Percentiles rank a stretch among this genome's conserved stretches.
Conservation (phyloP, 139 green algal species). For the Microglena sp. region DNA sequence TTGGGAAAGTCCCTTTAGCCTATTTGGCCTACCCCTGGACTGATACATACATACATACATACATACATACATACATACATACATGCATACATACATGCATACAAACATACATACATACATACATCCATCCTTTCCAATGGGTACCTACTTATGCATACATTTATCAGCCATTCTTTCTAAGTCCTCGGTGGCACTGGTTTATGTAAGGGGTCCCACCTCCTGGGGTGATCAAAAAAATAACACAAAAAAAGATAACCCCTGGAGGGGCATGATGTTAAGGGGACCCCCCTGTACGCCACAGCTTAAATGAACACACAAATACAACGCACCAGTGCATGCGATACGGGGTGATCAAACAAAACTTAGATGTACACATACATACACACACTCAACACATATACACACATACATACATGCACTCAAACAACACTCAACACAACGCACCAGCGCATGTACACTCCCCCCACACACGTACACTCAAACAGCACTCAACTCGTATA, state of each 20-base stretch:
- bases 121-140: neutral
- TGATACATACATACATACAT: neutral
- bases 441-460: slow-evolving; percentile 44
- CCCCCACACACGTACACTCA: neutral
- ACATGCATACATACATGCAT: neutral
- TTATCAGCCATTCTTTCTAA: neutral
- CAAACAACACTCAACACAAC: neutral
- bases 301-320: neutral
- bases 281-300: neutral
- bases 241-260: no score
- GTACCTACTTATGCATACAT: neutral
- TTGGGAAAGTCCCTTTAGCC: no score
- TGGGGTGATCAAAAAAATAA: neutral
- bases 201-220: neutral
- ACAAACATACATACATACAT: neutral
- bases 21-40: no score
- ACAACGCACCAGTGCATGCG: no score
- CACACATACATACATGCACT: neutral
- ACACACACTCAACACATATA: neutral
- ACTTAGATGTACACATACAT: neutral
- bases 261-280: neutral
- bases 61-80: neutral
- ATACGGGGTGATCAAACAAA: no score
- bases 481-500: no score
- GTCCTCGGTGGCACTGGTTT: neutral